Conservation (phyloP, 1,284 basidiomycete genomes). For the Cutaneotrichosporon curvatum region DNA sequence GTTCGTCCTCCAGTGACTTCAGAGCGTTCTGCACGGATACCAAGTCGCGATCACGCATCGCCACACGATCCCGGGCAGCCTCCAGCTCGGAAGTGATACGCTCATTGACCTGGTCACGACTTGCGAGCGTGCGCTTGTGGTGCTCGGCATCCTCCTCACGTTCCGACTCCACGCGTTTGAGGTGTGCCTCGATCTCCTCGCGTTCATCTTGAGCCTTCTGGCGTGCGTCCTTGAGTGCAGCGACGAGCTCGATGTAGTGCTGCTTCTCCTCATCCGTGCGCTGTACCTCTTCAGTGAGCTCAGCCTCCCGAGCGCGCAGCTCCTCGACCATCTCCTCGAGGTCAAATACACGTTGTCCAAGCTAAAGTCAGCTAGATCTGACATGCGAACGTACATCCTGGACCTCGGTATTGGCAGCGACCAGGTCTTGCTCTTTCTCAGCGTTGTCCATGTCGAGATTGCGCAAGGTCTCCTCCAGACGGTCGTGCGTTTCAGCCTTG, state of each 20-base stretch:
- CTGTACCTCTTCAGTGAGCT: conserved; percentile 49
- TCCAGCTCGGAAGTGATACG: conserved; percentile 43
- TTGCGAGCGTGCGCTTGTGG: conserved; percentile 42
- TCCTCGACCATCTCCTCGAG: conserved; percentile 55
- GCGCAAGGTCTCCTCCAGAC: conserved; percentile 39
- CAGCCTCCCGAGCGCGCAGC: conserved; percentile 54
- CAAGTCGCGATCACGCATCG: conserved; percentile 55
- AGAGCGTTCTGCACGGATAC: conserved; percentile 65
- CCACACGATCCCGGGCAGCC: conserved; percentile 46
- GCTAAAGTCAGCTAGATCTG: conserved; percentile 17
- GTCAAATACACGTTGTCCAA: conserved; percentile 43
- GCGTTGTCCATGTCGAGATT: conserved; percentile 41
- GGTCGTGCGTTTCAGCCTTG: conserved; percentile 38
- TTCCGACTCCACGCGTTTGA: conserved; percentile 52
- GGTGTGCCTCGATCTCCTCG: conserved; percentile 63
- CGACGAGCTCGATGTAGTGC: conserved; percentile 61
- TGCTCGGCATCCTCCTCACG: conserved; percentile 45
- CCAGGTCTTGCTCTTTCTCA: conserved; percentile 41
- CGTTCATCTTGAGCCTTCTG: conserved; percentile 45
- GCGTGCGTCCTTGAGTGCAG: conserved; percentile 68
- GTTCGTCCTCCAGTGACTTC: conserved; percentile 51
- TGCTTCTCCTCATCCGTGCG: conserved; percentile 55
- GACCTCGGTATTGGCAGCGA: conserved; percentile 61
- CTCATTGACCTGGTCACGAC: conserved; percentile 43
- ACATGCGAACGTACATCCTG: conserved; percentile 50